Percentiles rank a stretch among this genome's conserved stretches.
phyloP scores from a whole-genome alignment of 352 stramenopile genomes.

The Pythium brachiatum region DNA sequence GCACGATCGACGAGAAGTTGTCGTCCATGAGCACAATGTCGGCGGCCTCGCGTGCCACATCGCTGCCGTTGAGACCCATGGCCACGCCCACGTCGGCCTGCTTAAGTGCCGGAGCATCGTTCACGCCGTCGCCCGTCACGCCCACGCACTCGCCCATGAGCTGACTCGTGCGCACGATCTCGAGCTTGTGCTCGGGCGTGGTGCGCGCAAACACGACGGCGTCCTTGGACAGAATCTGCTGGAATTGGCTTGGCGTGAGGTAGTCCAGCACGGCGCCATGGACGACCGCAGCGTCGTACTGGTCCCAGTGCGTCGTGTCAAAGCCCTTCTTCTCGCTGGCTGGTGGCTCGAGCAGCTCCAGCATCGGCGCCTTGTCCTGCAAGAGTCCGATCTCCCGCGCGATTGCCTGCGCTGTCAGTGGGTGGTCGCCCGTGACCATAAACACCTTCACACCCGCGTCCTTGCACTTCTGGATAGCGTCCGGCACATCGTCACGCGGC shows the following conservation, averaged over 20 bases:
- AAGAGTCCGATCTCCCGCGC: slow-evolving; percentile 83
- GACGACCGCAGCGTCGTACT: slow-evolving; percentile 60
- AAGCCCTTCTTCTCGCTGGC: slow-evolving; percentile 8
- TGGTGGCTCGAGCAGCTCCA: slow-evolving; percentile 32
- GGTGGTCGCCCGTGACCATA: slow-evolving; percentile 92
- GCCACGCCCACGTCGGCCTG: slow-evolving; percentile 94
- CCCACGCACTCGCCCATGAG: slow-evolving; percentile 50
- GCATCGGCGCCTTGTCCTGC: slow-evolving; percentile 34
- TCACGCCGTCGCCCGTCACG: slow-evolving; percentile 77
- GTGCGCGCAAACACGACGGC: slow-evolving; percentile 94
- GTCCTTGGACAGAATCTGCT: slow-evolving; percentile 30
- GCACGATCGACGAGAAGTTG: slow-evolving; percentile 95
- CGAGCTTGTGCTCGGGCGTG: slow-evolving; percentile 89
- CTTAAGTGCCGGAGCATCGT: slow-evolving; percentile 62
- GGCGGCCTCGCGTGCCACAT: slow-evolving; percentile 91
- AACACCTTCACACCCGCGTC: slow-evolving; percentile 87
- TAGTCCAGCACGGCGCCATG: slow-evolving; percentile 35
- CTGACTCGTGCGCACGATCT: slow-evolving; percentile 58
- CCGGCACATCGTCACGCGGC: slow-evolving; percentile 68
- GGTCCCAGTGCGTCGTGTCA: slow-evolving; percentile 2
- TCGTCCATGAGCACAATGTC: slow-evolving; percentile 96
- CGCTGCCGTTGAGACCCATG: slow-evolving; percentile 94
- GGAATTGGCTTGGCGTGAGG: slow-evolving; percentile 31
- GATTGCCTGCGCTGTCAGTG: slow-evolving; percentile 84
- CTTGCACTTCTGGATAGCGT: slow-evolving; percentile 77